A percentile compares a stretch with the other conserved stretches of the same genome.
Evolutionary conservation across 83 land plant species (phyloP).

Genomic region (Diphasiastrum complanatum): DNA sequence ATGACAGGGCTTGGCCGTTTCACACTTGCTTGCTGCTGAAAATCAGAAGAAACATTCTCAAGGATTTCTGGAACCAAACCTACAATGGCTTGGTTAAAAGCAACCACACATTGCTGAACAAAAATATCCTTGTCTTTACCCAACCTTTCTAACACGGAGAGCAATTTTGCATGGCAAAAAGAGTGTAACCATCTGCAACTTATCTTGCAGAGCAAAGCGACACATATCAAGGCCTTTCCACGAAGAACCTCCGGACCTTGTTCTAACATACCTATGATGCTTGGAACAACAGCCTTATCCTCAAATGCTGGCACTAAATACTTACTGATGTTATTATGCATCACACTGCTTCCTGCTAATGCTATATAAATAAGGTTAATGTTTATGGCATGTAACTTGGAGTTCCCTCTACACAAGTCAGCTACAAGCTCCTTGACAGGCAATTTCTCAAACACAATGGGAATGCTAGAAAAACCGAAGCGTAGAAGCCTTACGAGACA

Average conservation of each 20-base stretch:
- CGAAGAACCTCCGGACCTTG: constrained; percentile 83
- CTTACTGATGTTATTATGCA: constrained; percentile 49
- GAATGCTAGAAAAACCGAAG: constrained; percentile 62
- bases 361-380: constrained; percentile 80
- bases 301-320: constrained; percentile 55
- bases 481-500: constrained; percentile 88
- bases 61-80: constrained; percentile 61
- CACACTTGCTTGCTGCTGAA: constrained; percentile 62
- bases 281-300: constrained; percentile 75
- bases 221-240: constrained; percentile 82
- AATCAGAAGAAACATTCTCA: constrained; percentile 66
- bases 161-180: constrained; percentile 78
- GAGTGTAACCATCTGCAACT: constrained; percentile 76
- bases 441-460: constrained; percentile 69
- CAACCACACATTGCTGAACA: constrained; percentile 69
- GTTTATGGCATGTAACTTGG: constrained; percentile 70
- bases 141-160: constrained; percentile 71
- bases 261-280: constrained; percentile 67
- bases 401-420: constrained; percentile 56
- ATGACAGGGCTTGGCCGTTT: constrained; percentile 47
- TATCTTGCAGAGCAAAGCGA: constrained; percentile 78
- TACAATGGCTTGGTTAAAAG: constrained; percentile 56
- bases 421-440: constrained; percentile 70
- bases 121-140: constrained; percentile 76
- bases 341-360: constrained; percentile 54